Base-by-base conservation (phyloP, 495 filamentous ascomycete genomes). In the Penicillium angulare region DNA sequence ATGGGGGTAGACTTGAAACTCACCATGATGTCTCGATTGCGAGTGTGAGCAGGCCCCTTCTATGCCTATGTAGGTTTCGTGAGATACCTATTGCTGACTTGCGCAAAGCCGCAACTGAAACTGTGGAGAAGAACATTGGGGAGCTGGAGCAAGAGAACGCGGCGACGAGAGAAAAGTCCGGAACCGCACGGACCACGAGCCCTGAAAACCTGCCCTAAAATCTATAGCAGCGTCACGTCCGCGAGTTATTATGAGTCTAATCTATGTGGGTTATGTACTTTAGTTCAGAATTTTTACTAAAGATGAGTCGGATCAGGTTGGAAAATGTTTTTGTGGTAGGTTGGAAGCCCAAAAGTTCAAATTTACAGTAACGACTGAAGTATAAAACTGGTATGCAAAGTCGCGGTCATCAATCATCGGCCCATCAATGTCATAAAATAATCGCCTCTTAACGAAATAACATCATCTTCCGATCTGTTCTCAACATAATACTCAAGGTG, bases 11-110 rank as follows among this genome's bases (percentile, higher is more conserved):
- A 16, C 0, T 20, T 31, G 18, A n/a, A 7, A 39, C 64, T 50
- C 61, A 83, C 80, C 86, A 97, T n/a, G 92, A 96, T 13, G 88
- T 89, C 73, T 97, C 92, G 63, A 97, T 95, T 15, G 89, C 92
- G 27, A 97, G 83, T 0, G 88, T 92, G 13, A 88, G 65, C 36
- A 89, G 72, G 7, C 66, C 63, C 21, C 79, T 21, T 16, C 33
- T 10, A 9, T 38, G 78, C 17, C 47, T 36, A 2, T 51, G 7
- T 10, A 49, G 15, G 7, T 21, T 50, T 38, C 43, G 63, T 1
- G 52, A 42, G 15, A 49, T 39, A 8, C 18, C 23, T 34, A 29
- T 41, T 26, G 58, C 22, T 7, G 49, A 53, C 34, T 46, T 65
- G 47, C 66, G 64, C 40, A 67, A 52, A 6, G 53, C 47, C 41